Base-by-base conservation (phyloP, 2,329 filamentous ascomycete genomes). In the Colletotrichum phormii region DNA sequence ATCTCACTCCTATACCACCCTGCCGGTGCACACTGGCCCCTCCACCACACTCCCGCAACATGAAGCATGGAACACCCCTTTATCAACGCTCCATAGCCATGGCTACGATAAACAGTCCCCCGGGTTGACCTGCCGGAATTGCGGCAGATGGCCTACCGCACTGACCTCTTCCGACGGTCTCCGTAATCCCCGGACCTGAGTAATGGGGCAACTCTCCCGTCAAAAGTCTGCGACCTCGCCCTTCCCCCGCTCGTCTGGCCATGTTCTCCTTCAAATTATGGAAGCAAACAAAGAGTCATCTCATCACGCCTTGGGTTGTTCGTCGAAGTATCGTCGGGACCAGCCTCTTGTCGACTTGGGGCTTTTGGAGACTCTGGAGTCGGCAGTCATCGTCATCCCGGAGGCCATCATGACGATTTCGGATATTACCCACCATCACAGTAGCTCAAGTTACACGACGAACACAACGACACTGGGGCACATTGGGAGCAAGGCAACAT, bases 121-220 rank as follows among this genome's bases (percentile, higher is more conserved):
- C 66, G 31, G 70, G 42, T 54, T 64, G n/a, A 53, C 53, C 51
- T 42, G 12, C 64, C 58, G 13, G n/a, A 22, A 37, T 63, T 49
- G 59, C 65, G 37, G 42, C 9, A 46, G 31, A 42, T 54, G 33
- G 31, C 12, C 49, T 60, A 54, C 53, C 59, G 70, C 65, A 60
- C 18, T 60, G 59, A 60, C 65, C 37, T n/a, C 35, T 53, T 26
- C 59, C 65, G 59, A 31, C 26, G 53, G 59, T 61, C 53, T 72
- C 59, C 54, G 65, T 59, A 60, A 58, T 69, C 69, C n/a, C 46
- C 54, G 59, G 65, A 15, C 15, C 42, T 33, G 8, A 59, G 26
- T 15, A 26, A 61, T 60, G 55, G 29, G 51, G n/a, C 31, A 33
- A 46, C 37, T 15, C 33, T n/a, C 26, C 15, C 29, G 37, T 57